Evolutionary conservation across 768 basidiomycete genomes (phyloP), one percentile per base, ranked within the genome.

Genomic region (Suillus plorans): DNA sequence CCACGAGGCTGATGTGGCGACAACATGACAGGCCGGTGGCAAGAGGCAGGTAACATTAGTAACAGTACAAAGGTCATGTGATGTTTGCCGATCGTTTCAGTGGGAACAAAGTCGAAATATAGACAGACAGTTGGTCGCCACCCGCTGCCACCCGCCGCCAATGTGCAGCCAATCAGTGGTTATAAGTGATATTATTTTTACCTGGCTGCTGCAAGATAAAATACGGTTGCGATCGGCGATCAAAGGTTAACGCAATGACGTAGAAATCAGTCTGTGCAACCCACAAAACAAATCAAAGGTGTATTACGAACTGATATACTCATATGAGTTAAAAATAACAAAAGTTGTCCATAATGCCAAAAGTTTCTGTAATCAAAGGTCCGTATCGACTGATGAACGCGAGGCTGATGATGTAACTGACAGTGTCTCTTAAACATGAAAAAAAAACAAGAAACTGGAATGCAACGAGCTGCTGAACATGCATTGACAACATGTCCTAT

Each of bases 241-340:
- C 57, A 58, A 31, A 31, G 31, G 31, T 31, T 31, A 4, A 57
- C n/a, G 2, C 37, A 58, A 58, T 58, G 37, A 41, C 57, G 57
- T 39, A 41, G 57, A 22, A 9, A 41, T 41, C 57, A 58, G 25
- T 10, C 16, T 16, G n/a, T 5, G 14, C 8, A 25, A 28, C 28
- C 39, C 56, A 57, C 22, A 14, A 39, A 57, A 39, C 37, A 4
- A 39, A 39, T 14, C 25, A 25, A 25, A 14, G 39, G 22, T 58
- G 16, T 41, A 58, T 58, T 58, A 58, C 39, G 39, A 58, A 41
- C 22, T 57, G 56, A 57, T 57, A 56, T 56, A 37, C 56, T 57
- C 56, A 22, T 57, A 52, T 5, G 37, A 57, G 56, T 25, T 39
- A 39, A 9, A 8, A 28, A 57, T 61, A 61, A 53, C 41, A 56